phyloP scores from a whole-genome alignment of 768 basidiomycete species.

The Leccinum sublutescens region DNA sequence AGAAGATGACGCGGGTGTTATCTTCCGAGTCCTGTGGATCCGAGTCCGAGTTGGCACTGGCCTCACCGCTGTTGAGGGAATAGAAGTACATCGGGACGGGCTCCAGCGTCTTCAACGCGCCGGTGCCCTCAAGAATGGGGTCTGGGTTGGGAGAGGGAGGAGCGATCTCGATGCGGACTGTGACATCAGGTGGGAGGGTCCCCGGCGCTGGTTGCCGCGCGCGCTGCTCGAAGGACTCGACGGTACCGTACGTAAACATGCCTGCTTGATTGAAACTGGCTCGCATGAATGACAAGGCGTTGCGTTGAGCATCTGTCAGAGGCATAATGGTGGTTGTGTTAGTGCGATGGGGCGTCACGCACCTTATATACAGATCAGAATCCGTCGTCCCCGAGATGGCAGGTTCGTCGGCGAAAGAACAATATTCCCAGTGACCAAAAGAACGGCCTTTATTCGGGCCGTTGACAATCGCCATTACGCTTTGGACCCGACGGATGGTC shows the following conservation, averaged over 20 bases:
- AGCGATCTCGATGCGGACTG: constrained; percentile 16
- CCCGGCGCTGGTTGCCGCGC: constrained; percentile 1
- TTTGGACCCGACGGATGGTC: too few relatives aligned
- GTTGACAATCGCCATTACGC: too few relatives aligned
- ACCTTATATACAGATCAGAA: neutral
- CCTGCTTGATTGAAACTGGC: rapidly evolving
- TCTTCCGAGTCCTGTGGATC: neutral
- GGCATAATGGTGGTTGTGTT: constrained; percentile 2
- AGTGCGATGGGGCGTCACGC: neutral
- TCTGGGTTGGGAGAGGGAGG: constrained; percentile 8
- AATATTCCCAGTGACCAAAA: too few relatives aligned
- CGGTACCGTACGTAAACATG: neutral
- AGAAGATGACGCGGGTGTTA: constrained; percentile 20
- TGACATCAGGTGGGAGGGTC: constrained; percentile 13
- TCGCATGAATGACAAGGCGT: constrained; percentile 2
- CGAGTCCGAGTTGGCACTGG: neutral
- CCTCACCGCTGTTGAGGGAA: neutral
- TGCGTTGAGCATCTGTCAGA: constrained; percentile 17
- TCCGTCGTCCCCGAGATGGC: too few relatives aligned
- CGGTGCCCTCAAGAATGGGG: neutral
- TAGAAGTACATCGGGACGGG: constrained; percentile 24
- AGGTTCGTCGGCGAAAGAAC: too few relatives aligned
- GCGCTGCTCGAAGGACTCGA: constrained; percentile 17
- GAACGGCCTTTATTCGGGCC: too few relatives aligned
- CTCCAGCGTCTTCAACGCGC: constrained; percentile 15